These are phyloP conservation scores for Phytopythium helicoides DNA, from an alignment of 352 stramenopile species.

Conservation along the genomic window DNA sequence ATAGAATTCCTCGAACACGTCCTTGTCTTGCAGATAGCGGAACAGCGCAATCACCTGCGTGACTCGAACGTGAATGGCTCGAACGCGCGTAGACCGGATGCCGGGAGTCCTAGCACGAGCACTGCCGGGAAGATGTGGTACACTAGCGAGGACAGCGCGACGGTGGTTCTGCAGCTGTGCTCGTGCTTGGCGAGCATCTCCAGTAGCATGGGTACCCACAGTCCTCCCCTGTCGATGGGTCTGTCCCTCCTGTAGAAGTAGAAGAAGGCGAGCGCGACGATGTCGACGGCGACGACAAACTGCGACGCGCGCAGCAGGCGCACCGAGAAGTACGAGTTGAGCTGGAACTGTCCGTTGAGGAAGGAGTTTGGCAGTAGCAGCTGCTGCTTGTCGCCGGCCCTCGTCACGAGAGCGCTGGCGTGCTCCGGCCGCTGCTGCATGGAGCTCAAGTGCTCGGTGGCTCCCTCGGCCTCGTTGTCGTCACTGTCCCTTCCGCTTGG, in stretches of 20 bases:
- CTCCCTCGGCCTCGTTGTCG: constrained; percentile 8
- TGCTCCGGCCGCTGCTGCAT: constrained; percentile 9
- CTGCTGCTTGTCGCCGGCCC: constrained; percentile 12
- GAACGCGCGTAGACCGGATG: constrained; percentile 58
- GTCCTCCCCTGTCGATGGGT: constrained; percentile 22
- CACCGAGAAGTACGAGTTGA: constrained; percentile 84
- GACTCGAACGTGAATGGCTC: constrained; percentile 71
- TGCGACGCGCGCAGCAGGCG: constrained; percentile 56
- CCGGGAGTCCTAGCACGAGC: constrained; percentile 60
- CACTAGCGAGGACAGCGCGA: constrained; percentile 57
- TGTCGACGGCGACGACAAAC: constrained; percentile 54
- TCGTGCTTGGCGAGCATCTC: constrained; percentile 35
- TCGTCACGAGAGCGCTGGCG: not conserved
- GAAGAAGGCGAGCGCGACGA: constrained; percentile 55
- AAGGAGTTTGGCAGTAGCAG: constrained; percentile 34
- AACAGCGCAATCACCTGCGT: no score
- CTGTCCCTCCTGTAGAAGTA: constrained; percentile 43
- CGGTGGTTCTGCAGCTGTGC: constrained; percentile 42
- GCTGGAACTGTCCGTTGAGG: constrained; percentile 57
- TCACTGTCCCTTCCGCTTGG: constrained; percentile 12
- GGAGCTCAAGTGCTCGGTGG: constrained; percentile 36
- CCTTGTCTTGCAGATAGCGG: no score
- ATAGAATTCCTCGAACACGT: no score
- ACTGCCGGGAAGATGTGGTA: constrained; percentile 69
- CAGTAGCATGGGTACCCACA: constrained; percentile 51